phyloP scores from a whole-genome alignment of 179 eudicot species.

The Dionaea muscipula region DNA sequence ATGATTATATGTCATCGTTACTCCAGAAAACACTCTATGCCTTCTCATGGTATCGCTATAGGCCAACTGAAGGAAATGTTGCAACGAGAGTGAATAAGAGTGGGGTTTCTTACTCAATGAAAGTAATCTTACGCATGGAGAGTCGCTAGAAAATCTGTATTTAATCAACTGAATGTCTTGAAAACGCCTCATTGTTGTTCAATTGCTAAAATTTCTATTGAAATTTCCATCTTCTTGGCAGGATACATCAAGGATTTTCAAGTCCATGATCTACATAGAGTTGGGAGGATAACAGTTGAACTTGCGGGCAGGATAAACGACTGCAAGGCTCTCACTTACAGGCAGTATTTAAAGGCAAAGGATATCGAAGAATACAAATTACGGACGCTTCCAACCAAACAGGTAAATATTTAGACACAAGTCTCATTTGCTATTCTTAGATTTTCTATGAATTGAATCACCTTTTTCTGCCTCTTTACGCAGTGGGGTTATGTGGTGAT shows the following conservation, averaged over 20 bases:
- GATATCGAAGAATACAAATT: conserved; percentile 53
- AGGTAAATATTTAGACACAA: conserved; percentile 29
- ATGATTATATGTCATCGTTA: too few relatives aligned
- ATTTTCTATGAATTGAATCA: background rate
- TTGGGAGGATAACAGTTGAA: conserved; percentile 65
- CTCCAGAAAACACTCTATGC: too few relatives aligned
- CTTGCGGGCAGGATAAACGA: conserved; percentile 75
- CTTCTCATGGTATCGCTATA: too few relatives aligned
- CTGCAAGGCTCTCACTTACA: conserved; percentile 67
- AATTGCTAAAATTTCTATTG: background rate
- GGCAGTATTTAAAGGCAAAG: conserved; percentile 76
- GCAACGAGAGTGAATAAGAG: too few relatives aligned
- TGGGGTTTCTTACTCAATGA: too few relatives aligned
- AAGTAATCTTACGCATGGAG: too few relatives aligned
- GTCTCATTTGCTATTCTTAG: too few relatives aligned
- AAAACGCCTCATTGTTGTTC: too few relatives aligned
- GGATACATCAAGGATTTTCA: conserved; percentile 83
- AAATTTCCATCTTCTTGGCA: conserved; percentile 14
- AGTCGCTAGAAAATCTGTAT: too few relatives aligned
- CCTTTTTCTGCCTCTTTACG: conserved; percentile 12
- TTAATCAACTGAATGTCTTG: too few relatives aligned
- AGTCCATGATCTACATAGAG: conserved; percentile 67
- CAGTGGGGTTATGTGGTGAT: conserved; percentile 97
- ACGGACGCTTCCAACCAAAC: conserved; percentile 66
- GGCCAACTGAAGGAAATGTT: too few relatives aligned